Evolutionary conservation across 345 rosid genomes (phyloP).

Genomic region (Syzygium oleosum): DNA sequence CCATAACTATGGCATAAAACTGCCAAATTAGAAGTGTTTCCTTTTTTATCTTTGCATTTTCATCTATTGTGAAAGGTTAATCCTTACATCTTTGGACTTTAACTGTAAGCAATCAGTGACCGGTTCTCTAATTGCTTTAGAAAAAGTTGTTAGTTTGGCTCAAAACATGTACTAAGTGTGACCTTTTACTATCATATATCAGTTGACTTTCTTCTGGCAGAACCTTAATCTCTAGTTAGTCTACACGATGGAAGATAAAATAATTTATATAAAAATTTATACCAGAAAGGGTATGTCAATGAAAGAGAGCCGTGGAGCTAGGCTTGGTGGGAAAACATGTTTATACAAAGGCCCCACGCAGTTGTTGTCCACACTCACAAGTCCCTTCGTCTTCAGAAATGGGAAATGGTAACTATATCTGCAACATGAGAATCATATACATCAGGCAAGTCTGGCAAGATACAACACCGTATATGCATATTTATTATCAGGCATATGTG

Average conservation of each 20-base stretch:
- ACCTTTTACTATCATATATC: background rate
- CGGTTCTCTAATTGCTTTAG: background rate
- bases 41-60: background rate
- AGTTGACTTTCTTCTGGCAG: background rate
- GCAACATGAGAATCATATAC: background rate
- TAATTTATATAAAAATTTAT: background rate
- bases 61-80: background rate
- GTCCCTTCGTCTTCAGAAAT: background rate
- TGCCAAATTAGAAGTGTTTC: background rate
- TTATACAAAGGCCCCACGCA: background rate
- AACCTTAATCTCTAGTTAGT: background rate
- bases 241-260: background rate
- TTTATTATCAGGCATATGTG: background rate
- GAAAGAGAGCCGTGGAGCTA: background rate
- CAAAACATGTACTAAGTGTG: background rate
- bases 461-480: background rate
- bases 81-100: background rate
- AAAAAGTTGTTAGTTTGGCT: background rate
- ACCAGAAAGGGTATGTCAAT: background rate
- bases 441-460: background rate
- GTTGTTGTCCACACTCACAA: background rate
- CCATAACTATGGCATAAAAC: background rate
- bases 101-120: background rate
- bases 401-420: background rate
- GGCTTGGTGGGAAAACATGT: background rate